Evolutionary conservation across 345 rosid species (phyloP), one percentile per base, ranked within the genome.

Genomic region (Cardamine resedifolia): DNA sequence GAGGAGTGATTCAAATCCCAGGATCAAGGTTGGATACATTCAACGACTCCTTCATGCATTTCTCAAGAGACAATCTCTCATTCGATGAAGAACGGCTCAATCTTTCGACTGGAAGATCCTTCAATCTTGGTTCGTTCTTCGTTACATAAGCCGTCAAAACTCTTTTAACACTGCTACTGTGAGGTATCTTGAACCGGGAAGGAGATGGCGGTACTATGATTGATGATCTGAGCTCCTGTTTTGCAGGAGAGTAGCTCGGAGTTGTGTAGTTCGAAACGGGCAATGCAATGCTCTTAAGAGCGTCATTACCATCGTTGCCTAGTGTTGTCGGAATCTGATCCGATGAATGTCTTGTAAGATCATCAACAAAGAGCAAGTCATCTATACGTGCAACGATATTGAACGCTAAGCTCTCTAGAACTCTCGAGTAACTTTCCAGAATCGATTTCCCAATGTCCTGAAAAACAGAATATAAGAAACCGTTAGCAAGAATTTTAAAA

Each of bases 361-460:
- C 96, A 49, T 95, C 96, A 33, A 95, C 96, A 39, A 90, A 86
- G 47, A 95, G 90, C 45, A 92, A 71, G 72, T 95, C 99, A 61
- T 91, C 98, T 8, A 95, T 85, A 6, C 99, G 89, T 24, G 99
- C 97, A 2, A 95, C 85, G 0, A 92, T 87, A 59, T 95, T 95
- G 80, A 86, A 95, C 5, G 99, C 94, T 58, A 95, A 80, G 80
- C 99, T 90, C 80, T 95, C 99, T 67, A 95, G 77, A 41, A 95
- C 97, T 73, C 98, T 80, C 0, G 98, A 90, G 80, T 91, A 95
- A 84, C 96, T 88, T 85, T 95, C 98, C 60, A 92, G 57, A 52
- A 95, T 90, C 59, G 99, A 91, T 80, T 95, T 95, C 26, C 99
- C 98, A 9, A 92, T 88, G 83, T 95, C 99, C 99, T 95, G 56